Evolutionary conservation across 2,329 filamentous ascomycete species (phyloP).

Genomic region (Aspergillus sp.): DNA sequence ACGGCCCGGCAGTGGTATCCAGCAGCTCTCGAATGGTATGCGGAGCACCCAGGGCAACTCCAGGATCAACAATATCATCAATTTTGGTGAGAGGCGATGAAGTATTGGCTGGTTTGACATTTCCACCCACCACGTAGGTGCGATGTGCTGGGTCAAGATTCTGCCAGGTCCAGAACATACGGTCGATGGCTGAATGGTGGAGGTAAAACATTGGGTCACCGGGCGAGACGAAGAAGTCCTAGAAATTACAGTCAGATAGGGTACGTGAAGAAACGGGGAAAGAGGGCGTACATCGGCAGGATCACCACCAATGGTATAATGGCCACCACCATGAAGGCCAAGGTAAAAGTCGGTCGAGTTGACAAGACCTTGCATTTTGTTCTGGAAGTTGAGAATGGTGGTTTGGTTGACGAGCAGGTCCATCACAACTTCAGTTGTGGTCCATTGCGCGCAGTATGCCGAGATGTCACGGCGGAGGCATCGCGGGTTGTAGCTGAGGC

Average conservation of each 20-base stretch:
- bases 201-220: constrained; percentile 44
- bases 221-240: constrained; percentile 41
- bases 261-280: no score
- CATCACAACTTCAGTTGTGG: constrained; percentile 11
- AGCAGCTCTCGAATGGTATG: neutral
- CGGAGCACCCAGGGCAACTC: neutral
- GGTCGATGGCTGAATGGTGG: constrained; percentile 45
- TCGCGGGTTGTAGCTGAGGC: constrained; percentile 23
- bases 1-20: neutral
- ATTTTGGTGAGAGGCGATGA: constrained; percentile 18
- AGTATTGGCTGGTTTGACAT: neutral
- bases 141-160: no score
- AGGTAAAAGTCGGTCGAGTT: no score
- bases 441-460: constrained; percentile 5
- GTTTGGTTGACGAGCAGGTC: constrained; percentile 13
- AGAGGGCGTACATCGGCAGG: constrained; percentile 34
- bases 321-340: constrained; percentile 8
- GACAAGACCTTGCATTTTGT: constrained; percentile 12
- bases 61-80: constrained; percentile 18
- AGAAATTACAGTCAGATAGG: constrained; percentile 5
- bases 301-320: constrained; percentile 30
- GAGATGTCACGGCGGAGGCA: constrained; percentile 15
- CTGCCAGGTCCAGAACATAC: constrained; percentile 46
- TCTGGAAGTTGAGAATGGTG: constrained; percentile 19
- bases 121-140: no score